A percentile compares a stretch with the other conserved stretches of the same genome.
Conservation (phyloP, 2,329 filamentous ascomycete species). For the Pezicula neosporulosa region DNA sequence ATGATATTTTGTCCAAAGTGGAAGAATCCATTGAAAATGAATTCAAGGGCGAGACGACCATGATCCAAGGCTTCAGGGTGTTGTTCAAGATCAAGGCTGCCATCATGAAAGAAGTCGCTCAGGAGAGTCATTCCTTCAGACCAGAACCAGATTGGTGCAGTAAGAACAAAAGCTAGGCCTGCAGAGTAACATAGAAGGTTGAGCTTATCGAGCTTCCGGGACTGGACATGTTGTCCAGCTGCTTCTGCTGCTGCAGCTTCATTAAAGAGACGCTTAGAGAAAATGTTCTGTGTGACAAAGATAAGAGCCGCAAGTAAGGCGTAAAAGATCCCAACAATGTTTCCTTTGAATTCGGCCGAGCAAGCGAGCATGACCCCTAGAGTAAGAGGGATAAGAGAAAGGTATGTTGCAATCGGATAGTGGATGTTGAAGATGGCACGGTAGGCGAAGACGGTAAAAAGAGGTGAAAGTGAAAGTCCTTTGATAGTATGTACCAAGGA, state of each 20-base stretch:
- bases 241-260: conserved; percentile 83
- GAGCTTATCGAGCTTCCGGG: conserved; percentile 89
- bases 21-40: conserved; percentile 93
- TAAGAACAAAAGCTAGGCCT: conserved; percentile 84
- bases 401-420: conserved; percentile 83
- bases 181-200: conserved; percentile 98
- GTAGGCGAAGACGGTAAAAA: conserved; percentile 94
- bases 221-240: conserved; percentile 58
- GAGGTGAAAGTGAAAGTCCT: conserved; percentile 89
- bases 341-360: conserved; percentile 84
- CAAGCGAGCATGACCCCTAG: conserved; percentile 95
- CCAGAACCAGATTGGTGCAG: conserved; percentile 89
- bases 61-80: conserved; percentile 70
- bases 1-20: conserved; percentile 97
- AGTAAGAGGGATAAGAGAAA: conserved; percentile 87
- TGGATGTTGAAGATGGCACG: conserved; percentile 83
- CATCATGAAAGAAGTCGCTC: conserved; percentile 75
- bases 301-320: conserved; percentile 88
- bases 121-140: conserved; percentile 79
- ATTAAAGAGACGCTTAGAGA: conserved; percentile 97
- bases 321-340: conserved; percentile 85
- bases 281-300: conserved; percentile 98
- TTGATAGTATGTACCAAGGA: conserved; percentile 98
- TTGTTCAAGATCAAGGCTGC: conserved; percentile 61
- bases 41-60: conserved; percentile 74